These are phyloP conservation scores for Catharanthus roseus DNA, from an alignment of 257 asterid genomes.

Conservation along the genomic window DNA sequence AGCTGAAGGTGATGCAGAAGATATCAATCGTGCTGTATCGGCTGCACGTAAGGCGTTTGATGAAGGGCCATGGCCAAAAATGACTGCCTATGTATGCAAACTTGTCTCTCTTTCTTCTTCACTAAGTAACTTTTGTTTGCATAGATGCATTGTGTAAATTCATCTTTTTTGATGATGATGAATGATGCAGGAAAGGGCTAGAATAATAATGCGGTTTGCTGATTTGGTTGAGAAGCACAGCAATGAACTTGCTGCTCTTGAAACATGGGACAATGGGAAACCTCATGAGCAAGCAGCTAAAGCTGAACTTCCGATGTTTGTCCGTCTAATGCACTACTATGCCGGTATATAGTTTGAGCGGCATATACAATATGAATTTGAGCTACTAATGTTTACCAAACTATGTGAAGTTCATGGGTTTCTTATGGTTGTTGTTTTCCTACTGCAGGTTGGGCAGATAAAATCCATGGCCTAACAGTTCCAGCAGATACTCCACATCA, in stretches of 20 bases:
- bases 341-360: slow-evolving; percentile 41
- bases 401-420: neutral
- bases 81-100: slow-evolving; percentile 79
- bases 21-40: slow-evolving; percentile 61
- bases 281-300: slow-evolving; percentile 60
- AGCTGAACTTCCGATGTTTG: slow-evolving; percentile 47
- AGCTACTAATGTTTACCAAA: neutral
- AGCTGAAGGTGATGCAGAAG: slow-evolving; percentile 72
- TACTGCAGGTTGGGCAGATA: slow-evolving; percentile 71
- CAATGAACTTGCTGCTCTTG: slow-evolving; percentile 63
- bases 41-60: slow-evolving; percentile 85
- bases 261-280: slow-evolving; percentile 81
- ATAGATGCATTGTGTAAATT: neutral
- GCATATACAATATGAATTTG: neutral
- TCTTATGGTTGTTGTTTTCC: neutral
- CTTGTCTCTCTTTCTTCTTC: neutral
- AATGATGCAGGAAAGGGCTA: slow-evolving; percentile 52
- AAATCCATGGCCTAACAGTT: slow-evolving; percentile 68
- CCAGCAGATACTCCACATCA: slow-evolving; percentile 71
- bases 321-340: slow-evolving; percentile 55
- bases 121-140: neutral
- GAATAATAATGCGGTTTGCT: slow-evolving; percentile 52
- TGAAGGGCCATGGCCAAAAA: slow-evolving; percentile 85
- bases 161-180: slow-evolving; percentile 9
- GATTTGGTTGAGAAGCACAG: slow-evolving; percentile 59